These are phyloP conservation scores for Trypanosoma lewisi DNA, from an alignment of 208 protist genomes.

Conservation along the genomic window DNA sequence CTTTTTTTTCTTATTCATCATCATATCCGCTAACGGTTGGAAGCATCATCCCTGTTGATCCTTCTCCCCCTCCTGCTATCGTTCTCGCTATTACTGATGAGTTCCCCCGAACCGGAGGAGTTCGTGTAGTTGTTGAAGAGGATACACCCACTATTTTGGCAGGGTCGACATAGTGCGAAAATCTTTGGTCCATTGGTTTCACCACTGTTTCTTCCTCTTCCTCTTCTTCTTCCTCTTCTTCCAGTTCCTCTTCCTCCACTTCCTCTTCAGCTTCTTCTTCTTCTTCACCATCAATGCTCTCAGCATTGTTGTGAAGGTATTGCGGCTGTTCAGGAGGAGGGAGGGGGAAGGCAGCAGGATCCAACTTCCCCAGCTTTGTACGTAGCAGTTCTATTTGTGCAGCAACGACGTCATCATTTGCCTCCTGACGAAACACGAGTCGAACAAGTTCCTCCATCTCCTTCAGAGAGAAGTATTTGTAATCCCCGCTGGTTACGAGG, in stretches of 20 bases:
- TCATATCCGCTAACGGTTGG: slow-evolving; percentile 14
- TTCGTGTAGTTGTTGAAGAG: not conserved
- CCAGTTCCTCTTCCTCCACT: slow-evolving; percentile 29
- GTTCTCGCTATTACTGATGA: not conserved
- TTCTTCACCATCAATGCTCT: not conserved
- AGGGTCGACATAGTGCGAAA: slow-evolving; percentile 3
- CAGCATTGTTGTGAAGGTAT: slow-evolving; percentile 13
- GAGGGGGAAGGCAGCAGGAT: not conserved
- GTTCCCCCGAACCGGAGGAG: not conserved
- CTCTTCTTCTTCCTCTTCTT: slow-evolving; percentile 31
- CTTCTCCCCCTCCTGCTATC: not conserved
- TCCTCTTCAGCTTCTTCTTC: slow-evolving; percentile 37
- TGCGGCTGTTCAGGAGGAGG: slow-evolving; percentile 5
- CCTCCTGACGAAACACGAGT: slow-evolving; percentile 73
- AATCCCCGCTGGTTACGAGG: slow-evolving; percentile 76
- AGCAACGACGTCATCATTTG: slow-evolving; percentile 56
- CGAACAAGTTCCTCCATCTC: slow-evolving; percentile 81
- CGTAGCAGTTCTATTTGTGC: slow-evolving; percentile 59
- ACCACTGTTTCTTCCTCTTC: slow-evolving; percentile 26
- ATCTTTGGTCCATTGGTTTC: slow-evolving; percentile 20
- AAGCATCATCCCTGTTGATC: not conserved
- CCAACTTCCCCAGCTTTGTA: slow-evolving; percentile 32
- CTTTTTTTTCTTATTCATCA: slow-evolving; percentile 39
- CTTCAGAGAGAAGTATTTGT: slow-evolving; percentile 43
- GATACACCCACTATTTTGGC: not conserved